Evolutionary conservation across 106 monocot genomes (phyloP), one percentile per base, ranked within the genome.

Genomic region (Dendrobium huoshanense): DNA sequence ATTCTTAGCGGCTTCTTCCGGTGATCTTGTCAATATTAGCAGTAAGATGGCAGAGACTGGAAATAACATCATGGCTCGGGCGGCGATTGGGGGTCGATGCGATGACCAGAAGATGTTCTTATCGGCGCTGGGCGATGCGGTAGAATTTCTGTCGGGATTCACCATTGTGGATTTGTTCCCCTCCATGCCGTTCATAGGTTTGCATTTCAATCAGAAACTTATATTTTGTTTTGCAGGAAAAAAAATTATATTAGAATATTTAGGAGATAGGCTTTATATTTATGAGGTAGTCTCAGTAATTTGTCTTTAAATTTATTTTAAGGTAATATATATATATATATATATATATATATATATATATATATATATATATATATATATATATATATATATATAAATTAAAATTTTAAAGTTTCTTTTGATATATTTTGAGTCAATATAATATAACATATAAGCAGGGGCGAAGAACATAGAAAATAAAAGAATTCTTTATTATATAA

Each of bases 81-180:
- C 74, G 6, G 44, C 65, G 33, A 33, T 84, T 7, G 87, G 87
- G 33, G 61, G 67, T 40, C 58, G 73, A 25, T 78, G 49, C 67
- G 27, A 64, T 47, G 78, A 73, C 48, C 81, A 75, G 22, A 44
- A 49, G 17, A 22, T 18, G 9, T 81, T 87, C 9, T 17, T 84
- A 7, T 40, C 54, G 10, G 41, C 25, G 27, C 11, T 82, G 3
- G 67, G 78, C 61, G 72, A 29, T 0, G 67, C 41, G 17, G 7
- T 67, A 15, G 73, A 84, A 51, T 47, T 87, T 9, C 3, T 17
- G 19, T 31, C 58, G 5, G 84, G 83, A 4, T 77, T 87, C 72
- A 37, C 44, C 33, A 27, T 75, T 42, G 77, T 47, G 27, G 84
- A 87, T 65, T 55, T 84, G 41, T 87, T 84, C 41, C 87, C 87